Base-by-base conservation (phyloP, 2,329 filamentous ascomycete species). In the Fonsecaea multimorphosa region DNA sequence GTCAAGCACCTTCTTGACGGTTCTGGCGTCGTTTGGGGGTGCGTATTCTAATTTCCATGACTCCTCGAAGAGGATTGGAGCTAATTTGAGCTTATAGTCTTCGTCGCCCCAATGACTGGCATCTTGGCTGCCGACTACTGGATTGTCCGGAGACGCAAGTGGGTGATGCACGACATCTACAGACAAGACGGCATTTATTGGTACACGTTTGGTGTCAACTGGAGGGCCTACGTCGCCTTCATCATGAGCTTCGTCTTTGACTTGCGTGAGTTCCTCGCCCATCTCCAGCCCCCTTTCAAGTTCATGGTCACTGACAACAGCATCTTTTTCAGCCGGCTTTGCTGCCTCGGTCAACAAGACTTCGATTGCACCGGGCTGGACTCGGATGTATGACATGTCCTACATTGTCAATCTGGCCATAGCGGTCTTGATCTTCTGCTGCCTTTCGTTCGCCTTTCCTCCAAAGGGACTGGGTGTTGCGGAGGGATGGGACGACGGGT, bases 61-160 rank as follows among this genome's bases (percentile, higher is more conserved):
- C 31, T 2, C 2, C 7, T 36, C 9, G 53, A 22, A 16, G 6
- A 9, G 31, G 6, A 9, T 22, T n/a, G 6, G 19, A 38, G 9
- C 53, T 56, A 22, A 36, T 9, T 1, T 5, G 12, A 38, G 29
- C 3, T n/a, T 7, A 56, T 12, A 56, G 53, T 56, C 16, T 56
- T 56, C 9, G 53, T 56, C n/a, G 29, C 53, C 31, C 53, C 53
- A 11, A 19, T 62, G 46, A 62, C 60, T 9, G 60, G 38, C 51
- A 38, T 62, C 9, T 9, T 62, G 14, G 52, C 49, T 16, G 38
- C 49, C 29, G 60, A 62, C 34, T 62, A 62, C 60, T 62, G 60
- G 60, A 27, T 62, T 16, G 40, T 62, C 38, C 49, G 60, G 12
- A 56, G 52, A 24, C 49, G 52, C 24, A 54, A 53, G 36, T 62